Evolutionary conservation across 768 basidiomycete species (phyloP).

Genomic region (Tylopilus sp.): DNA sequence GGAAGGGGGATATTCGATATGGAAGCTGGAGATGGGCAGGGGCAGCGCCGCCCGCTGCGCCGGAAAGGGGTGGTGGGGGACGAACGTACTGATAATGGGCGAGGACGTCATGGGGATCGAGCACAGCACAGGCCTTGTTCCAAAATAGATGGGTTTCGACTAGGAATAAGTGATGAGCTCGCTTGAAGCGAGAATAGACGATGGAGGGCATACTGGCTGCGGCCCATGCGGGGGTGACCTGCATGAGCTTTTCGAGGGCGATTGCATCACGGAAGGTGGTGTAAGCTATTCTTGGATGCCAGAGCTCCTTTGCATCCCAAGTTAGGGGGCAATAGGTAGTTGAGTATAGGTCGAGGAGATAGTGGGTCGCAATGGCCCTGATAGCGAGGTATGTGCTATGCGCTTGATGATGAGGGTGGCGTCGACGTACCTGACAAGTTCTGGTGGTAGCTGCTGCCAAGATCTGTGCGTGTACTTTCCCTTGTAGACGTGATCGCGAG

Average conservation of each 20-base stretch:
- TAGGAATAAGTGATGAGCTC: slow-evolving; percentile 26
- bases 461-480: slow-evolving; percentile 56
- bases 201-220: slow-evolving; percentile 48
- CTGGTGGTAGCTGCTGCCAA: slow-evolving; percentile 59
- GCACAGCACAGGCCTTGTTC: slow-evolving; percentile 55
- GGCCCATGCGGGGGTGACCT: slow-evolving; percentile 58
- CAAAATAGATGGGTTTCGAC: slow-evolving; percentile 72
- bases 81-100: slow-evolving; percentile 46
- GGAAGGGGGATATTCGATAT: slow-evolving; percentile 47
- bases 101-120: slow-evolving; percentile 61
- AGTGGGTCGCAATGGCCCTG: slow-evolving; percentile 42
- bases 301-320: slow-evolving; percentile 49
- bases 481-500: slow-evolving; percentile 43
- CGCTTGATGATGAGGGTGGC: slow-evolving; percentile 27
- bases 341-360: slow-evolving; percentile 47
- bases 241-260: slow-evolving; percentile 61
- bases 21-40: slow-evolving; percentile 31
- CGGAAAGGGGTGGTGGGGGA: slow-evolving; percentile 31
- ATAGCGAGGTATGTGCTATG: slow-evolving; percentile 5
- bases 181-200: neutral
- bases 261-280: slow-evolving; percentile 58
- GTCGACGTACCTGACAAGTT: slow-evolving; percentile 53
- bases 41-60: slow-evolving; percentile 32
- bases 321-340: slow-evolving; percentile 45
- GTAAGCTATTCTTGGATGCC: slow-evolving; percentile 63